Percentiles rank a stretch among this genome's conserved stretches.
Evolutionary conservation across 192 early-diverging fungal species (phyloP).

Genomic region (Coemansia brasiliensis): DNA sequence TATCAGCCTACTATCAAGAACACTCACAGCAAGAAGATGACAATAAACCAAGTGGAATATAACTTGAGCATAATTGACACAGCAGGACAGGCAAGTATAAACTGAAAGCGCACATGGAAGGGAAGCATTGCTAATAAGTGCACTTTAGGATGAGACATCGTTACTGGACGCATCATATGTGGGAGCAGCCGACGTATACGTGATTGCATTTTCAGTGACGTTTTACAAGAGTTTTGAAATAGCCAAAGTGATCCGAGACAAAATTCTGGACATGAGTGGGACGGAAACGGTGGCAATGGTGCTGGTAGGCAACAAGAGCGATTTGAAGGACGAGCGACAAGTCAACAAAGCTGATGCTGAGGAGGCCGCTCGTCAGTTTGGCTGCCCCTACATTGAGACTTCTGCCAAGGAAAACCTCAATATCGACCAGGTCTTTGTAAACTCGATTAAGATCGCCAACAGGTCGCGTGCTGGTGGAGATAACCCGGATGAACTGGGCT

Average conservation of each 20-base stretch:
- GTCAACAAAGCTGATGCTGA: slow-evolving; percentile 76
- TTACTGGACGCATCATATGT: slow-evolving; percentile 89
- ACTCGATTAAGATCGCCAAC: slow-evolving; percentile 35
- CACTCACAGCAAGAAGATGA: slow-evolving; percentile 84
- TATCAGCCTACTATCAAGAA: slow-evolving; percentile 97
- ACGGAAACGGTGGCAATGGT: slow-evolving; percentile 88
- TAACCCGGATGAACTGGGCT: background rate
- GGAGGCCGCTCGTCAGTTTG: slow-evolving; percentile 77
- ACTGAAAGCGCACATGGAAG: background rate
- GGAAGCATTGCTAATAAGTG: background rate
- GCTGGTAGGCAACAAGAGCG: slow-evolving; percentile 91
- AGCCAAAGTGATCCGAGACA: slow-evolving; percentile 84
- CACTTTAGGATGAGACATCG: slow-evolving; percentile 85
- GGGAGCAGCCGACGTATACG: slow-evolving; percentile 90
- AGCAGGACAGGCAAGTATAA: slow-evolving; percentile 78
- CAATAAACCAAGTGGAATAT: slow-evolving; percentile 80
- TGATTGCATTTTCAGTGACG: slow-evolving; percentile 91
- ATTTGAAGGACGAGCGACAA: slow-evolving; percentile 71
- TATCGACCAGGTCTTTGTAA: slow-evolving; percentile 61
- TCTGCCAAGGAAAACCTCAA: slow-evolving; percentile 92
- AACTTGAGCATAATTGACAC: slow-evolving; percentile 91
- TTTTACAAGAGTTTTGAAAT: slow-evolving; percentile 87
- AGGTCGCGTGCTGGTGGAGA: slow-evolving; percentile 26
- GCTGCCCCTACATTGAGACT: slow-evolving; percentile 84
- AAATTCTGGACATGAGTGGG: slow-evolving; percentile 90